Evolutionary conservation across 1,139 yeast genomes (phyloP).

Genomic region (Saccharomyces hybrid): DNA sequence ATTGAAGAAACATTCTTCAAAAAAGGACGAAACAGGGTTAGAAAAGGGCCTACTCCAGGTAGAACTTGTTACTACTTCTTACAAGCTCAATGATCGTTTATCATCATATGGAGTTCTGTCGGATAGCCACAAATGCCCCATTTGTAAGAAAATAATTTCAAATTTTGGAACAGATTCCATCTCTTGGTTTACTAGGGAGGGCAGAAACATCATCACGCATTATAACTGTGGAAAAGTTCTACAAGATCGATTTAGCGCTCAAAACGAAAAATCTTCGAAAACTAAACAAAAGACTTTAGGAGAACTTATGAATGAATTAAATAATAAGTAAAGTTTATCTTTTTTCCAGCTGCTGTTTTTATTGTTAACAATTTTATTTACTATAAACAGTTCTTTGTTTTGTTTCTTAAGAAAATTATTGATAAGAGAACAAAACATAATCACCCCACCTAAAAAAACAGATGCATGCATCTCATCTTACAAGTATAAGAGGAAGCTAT

Average conservation of each 20-base stretch:
- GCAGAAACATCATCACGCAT: conserved; percentile 4
- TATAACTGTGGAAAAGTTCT: conserved; percentile 1
- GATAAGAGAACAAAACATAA: no score
- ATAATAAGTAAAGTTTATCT: background rate
- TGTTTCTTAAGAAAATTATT: no score
- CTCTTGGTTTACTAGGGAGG: conserved; percentile 16
- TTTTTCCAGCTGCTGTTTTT: background rate
- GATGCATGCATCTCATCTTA: no score
- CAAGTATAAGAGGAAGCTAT: no score
- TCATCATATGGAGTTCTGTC: conserved; percentile 16
- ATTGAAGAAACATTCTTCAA: conserved; percentile 13
- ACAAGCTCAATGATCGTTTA: conserved; percentile 12
- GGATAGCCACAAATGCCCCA: conserved; percentile 22
- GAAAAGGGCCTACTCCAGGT: conserved; percentile 21
- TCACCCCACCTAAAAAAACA: no score
- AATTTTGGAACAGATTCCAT: conserved; percentile 18
- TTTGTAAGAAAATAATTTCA: conserved; percentile 23
- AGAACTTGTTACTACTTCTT: conserved; percentile 19
- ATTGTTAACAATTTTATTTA: background rate
- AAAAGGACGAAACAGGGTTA: conserved; percentile 15
- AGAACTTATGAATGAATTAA: background rate
- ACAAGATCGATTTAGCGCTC: background rate
- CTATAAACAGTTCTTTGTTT: background rate
- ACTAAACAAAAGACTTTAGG: background rate
- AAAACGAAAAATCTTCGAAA: background rate